A percentile compares a stretch with the other conserved stretches of the same genome.
Conservation (phyloP, 768 basidiomycete genomes). For the Neoboletus brunneissimus region DNA sequence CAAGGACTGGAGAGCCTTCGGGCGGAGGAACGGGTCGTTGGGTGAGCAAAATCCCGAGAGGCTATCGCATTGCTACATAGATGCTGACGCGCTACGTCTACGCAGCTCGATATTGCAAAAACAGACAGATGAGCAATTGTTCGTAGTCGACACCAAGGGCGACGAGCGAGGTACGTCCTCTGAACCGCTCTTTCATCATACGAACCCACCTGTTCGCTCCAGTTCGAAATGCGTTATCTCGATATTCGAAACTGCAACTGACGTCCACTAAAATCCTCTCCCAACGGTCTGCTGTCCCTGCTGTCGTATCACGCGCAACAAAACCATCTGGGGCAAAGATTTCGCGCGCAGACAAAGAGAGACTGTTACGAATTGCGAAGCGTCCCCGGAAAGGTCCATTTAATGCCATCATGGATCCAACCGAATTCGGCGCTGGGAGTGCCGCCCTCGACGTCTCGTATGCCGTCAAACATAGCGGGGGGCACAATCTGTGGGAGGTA, state of each 20-base stretch:
- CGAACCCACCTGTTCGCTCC: not conserved
- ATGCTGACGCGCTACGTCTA: not conserved
- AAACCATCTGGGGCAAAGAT: conserved; percentile 37
- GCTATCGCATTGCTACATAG: not conserved
- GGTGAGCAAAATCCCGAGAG: conserved; percentile 44
- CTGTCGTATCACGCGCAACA: conserved; percentile 59
- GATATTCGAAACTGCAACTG: conserved; percentile 51
- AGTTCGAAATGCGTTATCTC: conserved; percentile 62
- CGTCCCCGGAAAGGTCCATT: conserved; percentile 70
- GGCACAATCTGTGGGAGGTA: conserved; percentile 60
- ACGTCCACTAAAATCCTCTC: conserved; percentile 77
- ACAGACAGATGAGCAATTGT: conserved; percentile 70
- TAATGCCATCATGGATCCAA: conserved; percentile 65
- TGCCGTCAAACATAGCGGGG: conserved; percentile 66
- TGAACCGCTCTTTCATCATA: not conserved
- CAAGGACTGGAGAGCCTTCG: conserved; percentile 69
- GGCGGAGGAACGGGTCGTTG: conserved; percentile 76
- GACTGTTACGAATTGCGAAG: conserved; percentile 74
- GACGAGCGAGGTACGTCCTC: conserved; percentile 58
- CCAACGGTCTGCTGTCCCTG: conserved; percentile 85
- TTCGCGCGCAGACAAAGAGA: conserved; percentile 67
- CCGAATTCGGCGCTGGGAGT: conserved; percentile 64
- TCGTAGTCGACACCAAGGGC: conserved; percentile 76
- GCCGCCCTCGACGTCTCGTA: conserved; percentile 61
- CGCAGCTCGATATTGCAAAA: conserved; percentile 61